phyloP scores from a whole-genome alignment of 2,329 filamentous ascomycete genomes.

The Rhynchosporium secalis region DNA sequence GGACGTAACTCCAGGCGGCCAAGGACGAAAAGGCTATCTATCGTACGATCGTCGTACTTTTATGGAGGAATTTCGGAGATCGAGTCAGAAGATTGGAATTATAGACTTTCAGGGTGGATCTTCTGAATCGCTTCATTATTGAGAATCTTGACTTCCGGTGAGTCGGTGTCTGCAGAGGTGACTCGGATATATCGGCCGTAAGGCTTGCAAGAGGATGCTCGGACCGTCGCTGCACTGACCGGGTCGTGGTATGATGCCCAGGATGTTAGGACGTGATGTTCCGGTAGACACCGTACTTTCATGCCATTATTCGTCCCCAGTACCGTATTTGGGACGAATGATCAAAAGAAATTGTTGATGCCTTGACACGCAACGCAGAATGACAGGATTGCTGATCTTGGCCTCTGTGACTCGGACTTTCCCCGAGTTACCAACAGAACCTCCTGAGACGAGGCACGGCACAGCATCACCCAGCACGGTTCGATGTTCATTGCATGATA shows the following conservation, averaged over 20 bases:
- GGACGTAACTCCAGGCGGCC: background rate
- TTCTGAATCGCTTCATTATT: slow-evolving; percentile 1
- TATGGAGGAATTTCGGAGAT: background rate
- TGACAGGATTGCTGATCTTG: background rate
- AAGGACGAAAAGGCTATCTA: background rate
- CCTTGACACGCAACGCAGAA: background rate
- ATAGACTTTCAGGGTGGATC: background rate
- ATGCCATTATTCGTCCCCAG: background rate
- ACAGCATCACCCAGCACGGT: background rate
- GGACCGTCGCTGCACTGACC: background rate
- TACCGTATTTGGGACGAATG: slow-evolving; percentile 1
- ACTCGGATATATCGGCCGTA: slow-evolving; percentile 1
- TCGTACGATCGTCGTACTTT: background rate
- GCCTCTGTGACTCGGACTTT: background rate
- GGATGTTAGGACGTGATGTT: background rate
- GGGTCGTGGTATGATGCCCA: background rate
- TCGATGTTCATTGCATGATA: slow-evolving; percentile 10
- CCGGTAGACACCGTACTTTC: background rate
- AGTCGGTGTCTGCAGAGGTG: background rate
- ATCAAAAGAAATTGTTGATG: background rate
- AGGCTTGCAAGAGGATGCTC: background rate
- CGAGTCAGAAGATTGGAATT: background rate
- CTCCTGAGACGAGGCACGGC: background rate
- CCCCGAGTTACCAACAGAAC: background rate
- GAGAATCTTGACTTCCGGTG: slow-evolving; percentile 2